Evolutionary conservation across 129 eudicot genomes (phyloP).

Genomic region (Artemisia annua): DNA sequence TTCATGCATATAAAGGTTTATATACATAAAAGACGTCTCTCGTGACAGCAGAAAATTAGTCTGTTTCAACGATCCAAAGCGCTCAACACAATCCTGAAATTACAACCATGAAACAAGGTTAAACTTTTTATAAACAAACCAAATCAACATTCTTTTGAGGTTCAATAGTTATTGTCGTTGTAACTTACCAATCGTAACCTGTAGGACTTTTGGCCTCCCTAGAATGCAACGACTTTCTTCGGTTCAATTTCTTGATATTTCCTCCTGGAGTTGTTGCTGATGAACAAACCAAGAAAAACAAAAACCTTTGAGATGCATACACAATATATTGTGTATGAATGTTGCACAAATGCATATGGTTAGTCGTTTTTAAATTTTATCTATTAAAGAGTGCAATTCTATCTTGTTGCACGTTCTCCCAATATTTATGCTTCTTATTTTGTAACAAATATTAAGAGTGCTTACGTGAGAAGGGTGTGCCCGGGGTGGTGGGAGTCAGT

Average conservation of each 20-base stretch:
- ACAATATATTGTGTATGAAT: not conserved
- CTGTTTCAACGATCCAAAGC: constrained; percentile 57
- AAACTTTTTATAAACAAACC: not conserved
- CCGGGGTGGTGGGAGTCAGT: constrained; percentile 38
- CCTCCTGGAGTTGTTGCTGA: constrained; percentile 51
- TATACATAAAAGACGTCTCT: constrained; percentile 21
- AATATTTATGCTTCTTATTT: no score
- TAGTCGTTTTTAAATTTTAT: no score
- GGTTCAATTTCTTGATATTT: constrained; percentile 43
- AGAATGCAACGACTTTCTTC: constrained; percentile 43
- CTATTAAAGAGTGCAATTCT: no score
- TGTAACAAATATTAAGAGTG: not conserved
- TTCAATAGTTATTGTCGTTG: not conserved
- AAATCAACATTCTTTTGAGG: not conserved
- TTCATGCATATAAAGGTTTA: constrained; percentile 11
- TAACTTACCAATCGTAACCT: constrained; percentile 52
- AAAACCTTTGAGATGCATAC: no score
- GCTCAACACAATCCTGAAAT: constrained; percentile 64
- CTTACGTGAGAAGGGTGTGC: constrained; percentile 62
- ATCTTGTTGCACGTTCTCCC: no score
- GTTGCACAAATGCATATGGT: not conserved
- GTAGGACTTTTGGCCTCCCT: constrained; percentile 41
- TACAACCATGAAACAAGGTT: not conserved
- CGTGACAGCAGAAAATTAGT: constrained; percentile 20
- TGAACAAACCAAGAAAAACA: constrained; percentile 5